Evolutionary conservation across 257 asterid species (phyloP).

Genomic region (Scutellaria galericulata): DNA sequence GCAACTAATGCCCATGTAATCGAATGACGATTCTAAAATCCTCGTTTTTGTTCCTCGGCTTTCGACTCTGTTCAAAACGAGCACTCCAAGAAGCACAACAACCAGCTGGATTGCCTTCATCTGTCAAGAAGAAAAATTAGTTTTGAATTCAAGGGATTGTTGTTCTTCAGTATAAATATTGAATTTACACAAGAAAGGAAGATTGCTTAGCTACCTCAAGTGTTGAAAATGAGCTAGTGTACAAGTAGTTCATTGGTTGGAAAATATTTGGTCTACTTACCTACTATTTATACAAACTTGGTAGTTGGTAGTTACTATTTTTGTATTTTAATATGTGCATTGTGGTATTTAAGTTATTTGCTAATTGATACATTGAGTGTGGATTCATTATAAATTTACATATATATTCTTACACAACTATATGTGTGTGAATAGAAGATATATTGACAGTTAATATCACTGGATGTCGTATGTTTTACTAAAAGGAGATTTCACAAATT

Average conservation of each 20-base stretch:
- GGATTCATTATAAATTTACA: too few relatives aligned
- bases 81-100: slow-evolving; percentile 31
- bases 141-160: too few relatives aligned
- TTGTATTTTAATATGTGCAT: not conserved
- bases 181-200: not conserved
- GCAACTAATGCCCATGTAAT: slow-evolving; percentile 70
- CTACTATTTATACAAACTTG: slow-evolving; percentile 37
- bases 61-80: slow-evolving; percentile 37
- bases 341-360: not conserved
- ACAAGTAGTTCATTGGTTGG: slow-evolving; percentile 34
- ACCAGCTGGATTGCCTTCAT: slow-evolving; percentile 32
- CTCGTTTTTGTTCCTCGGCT: slow-evolving; percentile 44
- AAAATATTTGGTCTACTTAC: not conserved
- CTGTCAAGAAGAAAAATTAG: too few relatives aligned
- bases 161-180: not conserved
- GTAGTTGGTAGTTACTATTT: not conserved
- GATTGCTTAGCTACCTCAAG: slow-evolving; percentile 39
- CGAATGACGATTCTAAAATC: slow-evolving; percentile 34
- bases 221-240: slow-evolving; percentile 11
- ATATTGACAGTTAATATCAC: too few relatives aligned
- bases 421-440: too few relatives aligned
- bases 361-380: too few relatives aligned
- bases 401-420: too few relatives aligned
- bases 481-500: too few relatives aligned
- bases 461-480: too few relatives aligned